Percentiles rank a stretch among this genome's conserved stretches.
These are phyloP conservation scores for Candida khao-thaluensis DNA, from an alignment of 805 yeast species.

Conservation along the genomic window DNA sequence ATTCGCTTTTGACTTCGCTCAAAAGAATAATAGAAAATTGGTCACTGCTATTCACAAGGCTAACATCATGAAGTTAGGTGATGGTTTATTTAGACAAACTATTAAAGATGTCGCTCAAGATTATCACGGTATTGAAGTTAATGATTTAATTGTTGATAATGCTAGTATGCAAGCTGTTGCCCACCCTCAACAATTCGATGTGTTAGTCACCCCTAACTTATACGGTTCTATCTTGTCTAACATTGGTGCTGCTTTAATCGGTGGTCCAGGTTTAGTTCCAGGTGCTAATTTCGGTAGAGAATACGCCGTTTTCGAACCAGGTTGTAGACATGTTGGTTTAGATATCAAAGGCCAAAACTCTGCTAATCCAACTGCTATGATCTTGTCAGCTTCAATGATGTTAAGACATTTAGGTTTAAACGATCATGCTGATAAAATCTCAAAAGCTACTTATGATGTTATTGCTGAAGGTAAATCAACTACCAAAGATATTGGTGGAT, in stretches of 20 bases:
- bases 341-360: slow-evolving; percentile 92
- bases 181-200: slow-evolving; percentile 96
- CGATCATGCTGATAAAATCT: slow-evolving; percentile 78
- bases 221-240: slow-evolving; percentile 97
- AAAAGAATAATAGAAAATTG: slow-evolving; percentile 83
- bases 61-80: slow-evolving; percentile 97
- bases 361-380: slow-evolving; percentile 98
- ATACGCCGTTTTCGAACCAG: slow-evolving; percentile 97
- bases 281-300: slow-evolving; percentile 99
- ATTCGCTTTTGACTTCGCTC: slow-evolving; percentile 95
- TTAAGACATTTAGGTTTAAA: slow-evolving; percentile 93
- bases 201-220: slow-evolving; percentile 95
- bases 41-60: slow-evolving; percentile 99
- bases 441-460: slow-evolving; percentile 86
- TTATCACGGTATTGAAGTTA: slow-evolving; percentile 78
- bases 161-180: slow-evolving; percentile 99
- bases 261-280: slow-evolving; percentile 98
- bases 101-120: slow-evolving; percentile 81
- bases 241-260: slow-evolving; percentile 95
- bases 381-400: slow-evolving; percentile 85
- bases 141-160: slow-evolving; percentile 96
- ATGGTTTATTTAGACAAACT: slow-evolving; percentile 94
- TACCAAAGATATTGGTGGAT: slow-evolving; percentile 92
- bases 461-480: slow-evolving; percentile 82
- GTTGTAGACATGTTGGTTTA: slow-evolving; percentile 98